phyloP scores from a whole-genome alignment of 257 asterid species.

The Nicotiana attenuata region DNA sequence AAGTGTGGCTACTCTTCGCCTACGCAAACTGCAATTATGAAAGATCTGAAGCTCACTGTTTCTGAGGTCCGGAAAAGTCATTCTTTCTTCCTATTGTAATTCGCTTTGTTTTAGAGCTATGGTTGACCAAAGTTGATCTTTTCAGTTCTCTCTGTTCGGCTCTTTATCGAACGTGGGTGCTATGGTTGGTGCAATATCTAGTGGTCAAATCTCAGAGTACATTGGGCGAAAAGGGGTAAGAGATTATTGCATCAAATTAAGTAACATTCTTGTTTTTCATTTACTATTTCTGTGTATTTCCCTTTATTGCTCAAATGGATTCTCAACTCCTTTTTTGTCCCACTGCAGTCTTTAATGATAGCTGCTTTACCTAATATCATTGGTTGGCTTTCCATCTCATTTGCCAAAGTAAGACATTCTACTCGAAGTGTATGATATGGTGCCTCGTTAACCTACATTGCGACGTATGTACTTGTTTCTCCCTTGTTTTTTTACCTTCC shows the following conservation, averaged over 20 bases:
- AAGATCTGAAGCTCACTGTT: slow-evolving; percentile 69
- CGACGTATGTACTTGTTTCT: neutral
- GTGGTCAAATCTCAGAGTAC: slow-evolving; percentile 96
- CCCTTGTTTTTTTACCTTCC: neutral
- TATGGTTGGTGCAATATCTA: slow-evolving; percentile 96
- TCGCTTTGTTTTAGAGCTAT: neutral
- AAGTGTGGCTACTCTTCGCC: slow-evolving; percentile 94
- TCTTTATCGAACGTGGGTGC: slow-evolving; percentile 93
- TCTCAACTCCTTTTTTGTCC: neutral
- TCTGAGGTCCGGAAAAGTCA: slow-evolving; percentile 47
- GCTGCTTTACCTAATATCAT: slow-evolving; percentile 90
- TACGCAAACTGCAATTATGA: slow-evolving; percentile 57
- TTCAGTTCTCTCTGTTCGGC: slow-evolving; percentile 86
- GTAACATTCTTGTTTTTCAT: neutral
- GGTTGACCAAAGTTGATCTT: neutral
- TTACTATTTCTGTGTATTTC: neutral
- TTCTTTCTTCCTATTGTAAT: neutral
- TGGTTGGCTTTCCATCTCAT: slow-evolving; percentile 89
- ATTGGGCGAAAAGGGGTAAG: slow-evolving; percentile 93
- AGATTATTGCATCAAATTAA: neutral
- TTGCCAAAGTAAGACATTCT: slow-evolving; percentile 55
- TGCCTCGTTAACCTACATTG: neutral
- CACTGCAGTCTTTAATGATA: slow-evolving; percentile 69
- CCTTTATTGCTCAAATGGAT: neutral
- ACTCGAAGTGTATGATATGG: neutral